These are phyloP conservation scores for Ceratocystis cacaofunesta DNA, from an alignment of 2,329 filamentous ascomycete species.

Conservation along the genomic window DNA sequence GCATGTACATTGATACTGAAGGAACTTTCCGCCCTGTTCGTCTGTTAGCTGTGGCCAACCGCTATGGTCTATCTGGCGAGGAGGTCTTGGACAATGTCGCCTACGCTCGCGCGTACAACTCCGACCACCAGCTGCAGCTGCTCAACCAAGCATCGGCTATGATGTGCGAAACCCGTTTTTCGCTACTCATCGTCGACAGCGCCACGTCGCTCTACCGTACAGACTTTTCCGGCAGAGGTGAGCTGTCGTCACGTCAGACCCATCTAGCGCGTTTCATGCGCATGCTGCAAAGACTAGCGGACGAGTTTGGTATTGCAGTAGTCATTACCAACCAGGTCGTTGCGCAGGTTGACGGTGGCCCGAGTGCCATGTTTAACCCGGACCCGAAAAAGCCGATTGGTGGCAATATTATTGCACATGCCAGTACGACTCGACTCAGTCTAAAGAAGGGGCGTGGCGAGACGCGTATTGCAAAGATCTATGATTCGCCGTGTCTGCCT, in stretches of 20 bases:
- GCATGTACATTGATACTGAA: constrained; percentile 95
- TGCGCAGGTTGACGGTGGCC: constrained; percentile 91
- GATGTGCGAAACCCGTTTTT: constrained; percentile 99
- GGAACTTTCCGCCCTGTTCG: constrained; percentile 92
- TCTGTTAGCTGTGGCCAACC: constrained; percentile 77
- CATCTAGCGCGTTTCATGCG: constrained; percentile 83
- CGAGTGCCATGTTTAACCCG: constrained; percentile 96
- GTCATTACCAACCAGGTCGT: constrained; percentile 99
- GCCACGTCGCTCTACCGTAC: constrained; percentile 92
- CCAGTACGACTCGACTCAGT: constrained; percentile 85
- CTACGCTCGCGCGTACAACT: constrained; percentile 96
- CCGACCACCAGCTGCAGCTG: constrained; percentile 88
- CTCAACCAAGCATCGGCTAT: constrained; percentile 90
- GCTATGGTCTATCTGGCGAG: constrained; percentile 87
- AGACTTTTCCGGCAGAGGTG: constrained; percentile 91
- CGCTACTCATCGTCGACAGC: constrained; percentile 86
- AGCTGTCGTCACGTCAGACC: constrained; percentile 83
- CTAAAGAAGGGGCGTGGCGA: constrained; percentile 91
- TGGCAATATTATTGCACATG: constrained; percentile 96
- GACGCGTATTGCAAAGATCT: constrained; percentile 97
- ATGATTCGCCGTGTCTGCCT: constrained; percentile 91
- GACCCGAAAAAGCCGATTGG: constrained; percentile 99
- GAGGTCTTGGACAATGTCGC: constrained; percentile 97
- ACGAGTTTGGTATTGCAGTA: constrained; percentile 88
- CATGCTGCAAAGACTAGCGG: constrained; percentile 60